Evolutionary conservation across 2,329 filamentous ascomycete genomes (phyloP), one percentile per base, ranked within the genome.

Genomic region (Microcera coccophila): DNA sequence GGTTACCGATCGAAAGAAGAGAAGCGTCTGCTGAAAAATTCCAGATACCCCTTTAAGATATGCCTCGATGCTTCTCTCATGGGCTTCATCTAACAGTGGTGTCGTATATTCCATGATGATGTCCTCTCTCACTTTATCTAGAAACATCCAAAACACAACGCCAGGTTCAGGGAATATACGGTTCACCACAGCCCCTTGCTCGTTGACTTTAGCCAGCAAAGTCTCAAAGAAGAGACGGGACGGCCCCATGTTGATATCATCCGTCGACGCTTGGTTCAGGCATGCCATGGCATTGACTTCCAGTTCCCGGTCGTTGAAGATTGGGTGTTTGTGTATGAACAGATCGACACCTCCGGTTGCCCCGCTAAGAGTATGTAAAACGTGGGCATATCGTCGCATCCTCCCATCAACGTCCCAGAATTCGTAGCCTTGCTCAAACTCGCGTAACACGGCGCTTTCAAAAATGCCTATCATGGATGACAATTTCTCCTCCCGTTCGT

Each of bases 371-470:
- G 79, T 78, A 44, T 87, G 82, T 43, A 98, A 70, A 14, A 98
- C 90, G 55, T 89, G 82, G 2, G 90, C 90, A 65, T 95, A 97
- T 59, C 86, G 81, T 54, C 78, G 82, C 91, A 97, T 96, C 41
- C 83, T 77, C 2, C 88, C 90, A 52, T 95, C 86, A 41, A 94
- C 82, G 62, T 98, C 91, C 69, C 85, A 87, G 33, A 82, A 83
- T 62, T 93, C 88, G 53, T 94, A 95, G 4, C 89, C 93, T 59
- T 93, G 86, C 65, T 94, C 87, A 54, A 98, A 98, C 63, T 98
- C 93, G 37, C 86, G 79, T 39, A 96, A 69, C 3, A 94, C 90
- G 3, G 90, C 90, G 43, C 84, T 90, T 67, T 97, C 91, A 58
- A 98, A 98, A 45, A 93, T 83, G 28, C 77, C 77, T 52, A 84